A percentile compares a stretch with the other conserved stretches of the same genome.
Conservation (phyloP, 2,329 filamentous ascomycete species). For the Trichoderma simmonsii region DNA sequence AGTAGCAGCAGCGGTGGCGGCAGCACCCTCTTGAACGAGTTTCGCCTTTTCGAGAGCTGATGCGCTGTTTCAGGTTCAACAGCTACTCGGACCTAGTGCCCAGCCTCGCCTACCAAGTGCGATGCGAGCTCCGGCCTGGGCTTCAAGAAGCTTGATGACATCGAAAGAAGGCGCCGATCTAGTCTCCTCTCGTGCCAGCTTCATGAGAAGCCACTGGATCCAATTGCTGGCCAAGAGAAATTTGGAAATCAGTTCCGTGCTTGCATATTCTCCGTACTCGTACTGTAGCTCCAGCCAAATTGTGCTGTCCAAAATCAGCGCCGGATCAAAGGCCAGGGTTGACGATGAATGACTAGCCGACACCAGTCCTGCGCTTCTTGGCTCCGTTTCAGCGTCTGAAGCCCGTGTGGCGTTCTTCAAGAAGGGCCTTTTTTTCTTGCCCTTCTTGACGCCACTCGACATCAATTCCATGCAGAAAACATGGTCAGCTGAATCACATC, state of each 20-base stretch:
- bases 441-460: slow-evolving; percentile 2
- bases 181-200: neutral
- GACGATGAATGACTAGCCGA: slow-evolving; percentile 14
- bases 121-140: slow-evolving; percentile 7
- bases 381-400: slow-evolving; percentile 15
- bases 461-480: neutral
- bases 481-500: neutral
- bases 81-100: slow-evolving; percentile 12
- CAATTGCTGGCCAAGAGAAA: neutral
- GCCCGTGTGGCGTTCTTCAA: slow-evolving; percentile 9
- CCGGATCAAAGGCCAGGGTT: neutral
- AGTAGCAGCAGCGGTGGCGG: neutral
- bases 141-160: neutral
- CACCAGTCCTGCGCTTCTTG: neutral
- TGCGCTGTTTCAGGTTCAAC: slow-evolving; percentile 23
- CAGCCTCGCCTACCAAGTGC: slow-evolving; percentile 20
- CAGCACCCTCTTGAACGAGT: neutral
- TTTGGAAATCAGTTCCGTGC: neutral
- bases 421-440: slow-evolving; percentile 5
- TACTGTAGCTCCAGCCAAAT: neutral
- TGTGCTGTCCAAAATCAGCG: neutral
- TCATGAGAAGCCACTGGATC: neutral
- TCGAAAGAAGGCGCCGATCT: neutral
- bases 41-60: slow-evolving; percentile 9
- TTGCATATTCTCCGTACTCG: neutral